Evolutionary conservation across 2,329 filamentous ascomycete species (phyloP), one percentile per base, ranked within the genome.

Genomic region (Passalora sequoiae): DNA sequence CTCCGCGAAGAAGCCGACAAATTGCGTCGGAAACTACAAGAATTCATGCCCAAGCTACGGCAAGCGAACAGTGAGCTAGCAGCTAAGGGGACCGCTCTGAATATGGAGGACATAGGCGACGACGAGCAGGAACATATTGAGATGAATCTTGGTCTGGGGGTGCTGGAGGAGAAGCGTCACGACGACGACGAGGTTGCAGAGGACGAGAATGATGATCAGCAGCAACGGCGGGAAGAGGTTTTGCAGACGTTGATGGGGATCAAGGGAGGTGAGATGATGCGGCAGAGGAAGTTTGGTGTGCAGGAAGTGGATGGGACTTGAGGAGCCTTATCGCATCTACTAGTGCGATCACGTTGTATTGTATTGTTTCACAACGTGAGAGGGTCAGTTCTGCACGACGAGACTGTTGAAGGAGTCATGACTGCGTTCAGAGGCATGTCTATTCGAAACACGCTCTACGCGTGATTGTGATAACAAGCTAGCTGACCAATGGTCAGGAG

Each of bases 141-240:
- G 52, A 64, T 65, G 61, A 51, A 60, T 32, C 48, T 65, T 6
- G 61, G 61, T 3, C 44, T 65, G 4, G 62, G 62, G 6, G 60
- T 65, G 25, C 36, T 65, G 27, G 60, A 65, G 47, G 53, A 62
- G 51, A 19, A 44, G 36, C 22, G 21, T 6, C 32, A 40, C 17
- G 20, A 17, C 4, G 15, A 29, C 4, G 27, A 13, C 8, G 15
- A 24, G 17, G 41, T 39, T 9, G 21, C 5, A 12, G 17, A 31
- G 9, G 36, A 28, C 12, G 19, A 17, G 21, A 12, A 35, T 16
- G n/a, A 38, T 6, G 32, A 40, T 6, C 4, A n/a, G 7, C 8
- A 8, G 16, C 4, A 7, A 2, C 4, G 8, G 7, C 8, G 5
- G 16, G 7, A 7, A 2, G 30, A 39, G 20, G 42, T 20, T 10